Conservation (phyloP, 73 alveolate species). For the Paramecium caudatum region DNA sequence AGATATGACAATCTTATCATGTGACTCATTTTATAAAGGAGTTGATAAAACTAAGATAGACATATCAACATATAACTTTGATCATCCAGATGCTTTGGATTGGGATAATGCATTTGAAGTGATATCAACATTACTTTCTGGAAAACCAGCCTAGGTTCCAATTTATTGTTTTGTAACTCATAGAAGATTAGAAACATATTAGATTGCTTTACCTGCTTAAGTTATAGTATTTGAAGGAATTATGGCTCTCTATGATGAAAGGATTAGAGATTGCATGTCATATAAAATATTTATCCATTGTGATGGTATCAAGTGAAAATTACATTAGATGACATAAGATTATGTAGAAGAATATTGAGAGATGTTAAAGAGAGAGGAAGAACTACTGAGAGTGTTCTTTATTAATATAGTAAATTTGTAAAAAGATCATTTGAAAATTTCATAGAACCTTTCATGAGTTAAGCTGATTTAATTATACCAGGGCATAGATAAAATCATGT, state of each 20-base stretch:
- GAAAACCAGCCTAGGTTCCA: slow-evolving; percentile 91
- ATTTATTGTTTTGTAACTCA: slow-evolving; percentile 93
- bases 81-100: slow-evolving; percentile 96
- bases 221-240: slow-evolving; percentile 98
- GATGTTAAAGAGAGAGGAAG: slow-evolving; percentile 98
- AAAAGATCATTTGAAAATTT: slow-evolving; percentile 96
- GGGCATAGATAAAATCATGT: slow-evolving; percentile 77
- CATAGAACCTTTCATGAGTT: slow-evolving; percentile 94
- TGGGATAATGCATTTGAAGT: slow-evolving; percentile 87
- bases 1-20: slow-evolving; percentile 66
- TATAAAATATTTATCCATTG: slow-evolving; percentile 83
- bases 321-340: slow-evolving; percentile 92
- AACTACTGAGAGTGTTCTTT: slow-evolving; percentile 88
- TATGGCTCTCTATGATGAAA: slow-evolving; percentile 94
- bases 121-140: slow-evolving; percentile 80
- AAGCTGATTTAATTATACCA: slow-evolving; percentile 97
- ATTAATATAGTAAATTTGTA: slow-evolving; percentile 94
- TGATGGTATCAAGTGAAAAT: slow-evolving; percentile 77
- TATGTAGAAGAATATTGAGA: slow-evolving; percentile 93
- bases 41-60: slow-evolving; percentile 69
- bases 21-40: slow-evolving; percentile 73
- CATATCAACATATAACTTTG: slow-evolving; percentile 85
- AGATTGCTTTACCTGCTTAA: slow-evolving; percentile 84
- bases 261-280: slow-evolving; percentile 90
- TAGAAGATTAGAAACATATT: slow-evolving; percentile 69